These are phyloP conservation scores for Linum trigynum DNA, from an alignment of 345 rosid species.

Conservation along the genomic window DNA sequence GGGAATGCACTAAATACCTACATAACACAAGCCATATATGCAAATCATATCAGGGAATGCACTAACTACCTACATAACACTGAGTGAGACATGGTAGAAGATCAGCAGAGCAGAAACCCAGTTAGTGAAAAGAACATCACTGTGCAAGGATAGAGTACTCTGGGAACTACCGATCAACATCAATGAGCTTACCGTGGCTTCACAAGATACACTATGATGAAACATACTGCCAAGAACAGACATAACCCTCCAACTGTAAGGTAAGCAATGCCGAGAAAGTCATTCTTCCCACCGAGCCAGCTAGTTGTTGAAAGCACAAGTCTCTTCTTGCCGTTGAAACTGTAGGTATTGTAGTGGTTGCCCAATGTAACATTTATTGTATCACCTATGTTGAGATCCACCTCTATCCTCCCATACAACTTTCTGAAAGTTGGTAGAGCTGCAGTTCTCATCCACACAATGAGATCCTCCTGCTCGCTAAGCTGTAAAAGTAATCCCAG, in stretches of 20 bases:
- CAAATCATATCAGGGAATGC: not conserved
- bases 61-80: not conserved
- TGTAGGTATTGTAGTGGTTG: constrained; percentile 85
- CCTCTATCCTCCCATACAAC: constrained; percentile 89
- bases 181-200: constrained; percentile 72
- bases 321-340: constrained; percentile 87
- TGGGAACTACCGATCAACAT: not conserved
- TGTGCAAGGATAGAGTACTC: not conserved
- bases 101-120: not conserved
- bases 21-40: not conserved
- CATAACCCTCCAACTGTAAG: constrained; percentile 83
- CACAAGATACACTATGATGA: constrained; percentile 71
- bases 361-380: constrained; percentile 38
- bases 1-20: not conserved
- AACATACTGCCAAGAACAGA: constrained; percentile 73
- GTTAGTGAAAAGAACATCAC: not conserved
- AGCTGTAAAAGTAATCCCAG: constrained; percentile 38
- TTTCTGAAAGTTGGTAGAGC: constrained; percentile 97
- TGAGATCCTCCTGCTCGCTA: constrained; percentile 87
- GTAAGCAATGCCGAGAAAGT: constrained; percentile 96
- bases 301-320: constrained; percentile 93
- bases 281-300: constrained; percentile 99
- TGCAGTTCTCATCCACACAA: constrained; percentile 99
- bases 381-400: constrained; percentile 52
- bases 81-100: not conserved